Conservation (phyloP, 208 protist genomes). For the Acanthamoeba divionensis region DNA sequence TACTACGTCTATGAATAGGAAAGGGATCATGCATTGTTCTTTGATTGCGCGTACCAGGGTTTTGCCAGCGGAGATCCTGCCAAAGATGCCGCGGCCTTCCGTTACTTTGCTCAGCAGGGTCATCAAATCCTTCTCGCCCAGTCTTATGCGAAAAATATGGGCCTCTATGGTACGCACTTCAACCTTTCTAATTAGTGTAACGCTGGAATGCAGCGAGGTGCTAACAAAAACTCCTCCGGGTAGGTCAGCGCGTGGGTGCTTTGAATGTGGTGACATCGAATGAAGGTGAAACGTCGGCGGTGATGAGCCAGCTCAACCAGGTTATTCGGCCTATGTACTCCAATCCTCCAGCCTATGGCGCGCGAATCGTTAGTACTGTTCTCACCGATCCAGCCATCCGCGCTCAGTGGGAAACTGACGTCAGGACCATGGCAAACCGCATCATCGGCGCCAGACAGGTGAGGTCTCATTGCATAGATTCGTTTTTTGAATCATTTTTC, state of each 20-base stretch:
- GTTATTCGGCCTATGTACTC: conserved; percentile 93
- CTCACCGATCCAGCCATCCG: conserved; percentile 82
- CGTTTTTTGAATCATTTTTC: too few relatives aligned
- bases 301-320: conserved; percentile 83
- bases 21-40: too few relatives aligned
- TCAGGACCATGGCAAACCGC: conserved; percentile 54
- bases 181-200: background rate
- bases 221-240: conserved; percentile 98
- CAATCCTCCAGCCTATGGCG: conserved; percentile 93
- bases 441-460: conserved; percentile 36
- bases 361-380: conserved; percentile 89
- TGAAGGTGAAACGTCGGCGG: conserved; percentile 3
- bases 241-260: conserved; percentile 72
- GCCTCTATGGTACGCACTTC: conserved; percentile 89
- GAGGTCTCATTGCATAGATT: too few relatives aligned
- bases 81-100: conserved; percentile 74
- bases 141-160: conserved; percentile 98
- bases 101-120: conserved; percentile 39
- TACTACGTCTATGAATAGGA: too few relatives aligned
- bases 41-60: conserved; percentile 90
- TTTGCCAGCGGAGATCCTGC: conserved; percentile 95
- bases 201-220: conserved; percentile 38
- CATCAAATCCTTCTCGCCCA: conserved; percentile 80
- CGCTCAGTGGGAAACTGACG: conserved; percentile 42
- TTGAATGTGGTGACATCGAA: conserved; percentile 26